Percentiles rank a stretch among this genome's conserved stretches.
Conservation (phyloP, 31 red algal species). For the Asparagopsis taxiformis region DNA sequence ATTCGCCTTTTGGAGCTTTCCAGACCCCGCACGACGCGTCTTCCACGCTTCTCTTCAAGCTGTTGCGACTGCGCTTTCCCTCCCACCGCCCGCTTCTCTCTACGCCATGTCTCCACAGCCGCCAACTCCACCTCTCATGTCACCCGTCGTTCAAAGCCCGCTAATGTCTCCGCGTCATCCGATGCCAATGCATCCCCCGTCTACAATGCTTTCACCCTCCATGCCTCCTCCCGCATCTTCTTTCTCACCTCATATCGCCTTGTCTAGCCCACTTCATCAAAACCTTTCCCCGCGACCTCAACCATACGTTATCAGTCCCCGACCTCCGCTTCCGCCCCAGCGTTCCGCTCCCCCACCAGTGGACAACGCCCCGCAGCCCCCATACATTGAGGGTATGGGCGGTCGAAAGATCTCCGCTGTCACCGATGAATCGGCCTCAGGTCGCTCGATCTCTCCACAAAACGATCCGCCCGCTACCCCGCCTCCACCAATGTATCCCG, state of each 20-base stretch:
- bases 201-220: too few relatives aligned
- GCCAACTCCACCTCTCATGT: constrained; percentile 16
- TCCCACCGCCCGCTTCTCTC: constrained; percentile 30
- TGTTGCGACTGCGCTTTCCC: constrained; percentile 30
- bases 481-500: too few relatives aligned
- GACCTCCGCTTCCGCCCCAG: background rate
- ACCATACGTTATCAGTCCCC: too few relatives aligned
- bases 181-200: too few relatives aligned
- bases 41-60: constrained; percentile 34
- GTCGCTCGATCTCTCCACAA: constrained; percentile 11
- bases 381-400: constrained; percentile 22
- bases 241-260: too few relatives aligned
- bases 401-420: constrained; percentile 38
- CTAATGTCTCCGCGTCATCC: constrained; percentile 10
- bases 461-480: too few relatives aligned
- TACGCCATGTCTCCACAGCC: constrained; percentile 26
- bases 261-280: too few relatives aligned
- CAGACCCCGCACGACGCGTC: constrained; percentile 19
- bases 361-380: background rate
- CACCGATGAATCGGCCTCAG: constrained; percentile 43
- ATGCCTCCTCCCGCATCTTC: too few relatives aligned
- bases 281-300: too few relatives aligned
- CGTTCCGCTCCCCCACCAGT: too few relatives aligned
- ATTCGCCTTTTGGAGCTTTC: constrained; percentile 36
- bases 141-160: constrained; percentile 6